phyloP scores from a whole-genome alignment of 2,329 filamentous ascomycete genomes.

The Colletotrichum sp. region DNA sequence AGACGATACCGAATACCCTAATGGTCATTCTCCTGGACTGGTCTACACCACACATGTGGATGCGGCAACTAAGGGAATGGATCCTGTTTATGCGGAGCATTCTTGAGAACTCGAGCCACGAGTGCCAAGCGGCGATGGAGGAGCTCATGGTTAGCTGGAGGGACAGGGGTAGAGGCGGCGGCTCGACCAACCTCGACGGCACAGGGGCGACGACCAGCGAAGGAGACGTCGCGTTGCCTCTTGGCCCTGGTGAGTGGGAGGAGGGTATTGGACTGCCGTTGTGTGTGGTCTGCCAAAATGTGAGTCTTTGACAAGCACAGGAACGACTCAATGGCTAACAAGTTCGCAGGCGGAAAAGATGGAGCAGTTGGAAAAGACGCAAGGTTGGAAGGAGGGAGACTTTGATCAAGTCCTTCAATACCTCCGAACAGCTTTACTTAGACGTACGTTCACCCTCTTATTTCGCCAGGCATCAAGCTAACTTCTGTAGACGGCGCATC shows the following conservation, averaged over 20 bases:
- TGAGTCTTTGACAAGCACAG: constrained; percentile 44
- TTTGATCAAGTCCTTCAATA: constrained; percentile 97
- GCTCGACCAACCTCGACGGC: constrained; percentile 67
- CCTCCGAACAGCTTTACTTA: constrained; percentile 85
- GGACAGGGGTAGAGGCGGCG: constrained; percentile 72
- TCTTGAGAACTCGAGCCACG: constrained; percentile 73
- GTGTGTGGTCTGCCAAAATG: constrained; percentile 95
- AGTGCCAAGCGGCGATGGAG: constrained; percentile 84
- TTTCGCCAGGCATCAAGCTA: constrained; percentile 16
- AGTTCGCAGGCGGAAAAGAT: constrained; percentile 77
- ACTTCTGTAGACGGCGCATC: constrained; percentile 73
- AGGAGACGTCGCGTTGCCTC: constrained; percentile 73
- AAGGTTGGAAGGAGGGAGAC: constrained; percentile 93
- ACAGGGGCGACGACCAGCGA: constrained; percentile 64
- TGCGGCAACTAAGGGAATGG: constrained; percentile 89
- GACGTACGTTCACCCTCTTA: constrained; percentile 62
- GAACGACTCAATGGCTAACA: constrained; percentile 24
- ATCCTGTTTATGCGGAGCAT: constrained; percentile 82
- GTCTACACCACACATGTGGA: constrained; percentile 92
- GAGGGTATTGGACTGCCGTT: constrained; percentile 86
- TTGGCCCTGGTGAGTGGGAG: constrained; percentile 92
- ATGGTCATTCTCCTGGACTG: constrained; percentile 94
- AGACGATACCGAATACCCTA: constrained; percentile 84
- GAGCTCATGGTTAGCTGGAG: constrained; percentile 84
- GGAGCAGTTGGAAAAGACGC: constrained; percentile 85